Evolutionary conservation across 2,329 filamentous ascomycete genomes (phyloP).

Genomic region (Xylaria polymorpha): DNA sequence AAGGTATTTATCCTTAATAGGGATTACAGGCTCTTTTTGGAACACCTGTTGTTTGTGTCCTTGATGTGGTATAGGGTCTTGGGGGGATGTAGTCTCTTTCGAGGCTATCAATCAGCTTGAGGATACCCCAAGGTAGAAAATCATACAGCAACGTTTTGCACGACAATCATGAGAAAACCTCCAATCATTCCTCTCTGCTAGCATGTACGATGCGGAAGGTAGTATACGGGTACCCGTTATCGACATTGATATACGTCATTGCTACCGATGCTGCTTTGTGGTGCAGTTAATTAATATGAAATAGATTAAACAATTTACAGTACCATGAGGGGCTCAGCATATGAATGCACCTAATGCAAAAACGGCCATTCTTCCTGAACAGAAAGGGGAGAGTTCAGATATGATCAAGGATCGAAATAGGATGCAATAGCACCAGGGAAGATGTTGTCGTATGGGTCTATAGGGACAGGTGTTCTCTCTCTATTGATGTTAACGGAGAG

Average conservation of each 20-base stretch:
- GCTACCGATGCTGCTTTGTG: conserved; percentile 14
- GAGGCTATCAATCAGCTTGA: background rate
- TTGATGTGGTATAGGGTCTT: background rate
- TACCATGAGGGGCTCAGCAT: conserved; percentile 10
- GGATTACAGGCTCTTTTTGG: conserved; percentile 3
- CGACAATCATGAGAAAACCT: background rate
- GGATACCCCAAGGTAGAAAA: background rate
- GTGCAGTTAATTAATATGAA: conserved; percentile 32
- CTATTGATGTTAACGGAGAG: conserved; percentile 9
- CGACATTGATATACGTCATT: conserved; percentile 30
- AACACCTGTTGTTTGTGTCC: conserved; percentile 1
- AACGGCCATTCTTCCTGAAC: background rate
- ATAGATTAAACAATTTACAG: conserved; percentile 25
- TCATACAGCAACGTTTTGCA: background rate
- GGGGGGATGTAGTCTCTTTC: background rate
- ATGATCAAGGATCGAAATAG: background rate
- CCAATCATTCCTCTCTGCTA: background rate
- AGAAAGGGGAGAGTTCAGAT: background rate
- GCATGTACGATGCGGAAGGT: background rate
- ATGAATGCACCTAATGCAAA: background rate
- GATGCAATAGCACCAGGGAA: background rate
- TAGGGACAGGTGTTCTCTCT: background rate
- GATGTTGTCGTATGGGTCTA: background rate
- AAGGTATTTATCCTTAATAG: conserved; percentile 19
- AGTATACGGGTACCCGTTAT: background rate